These are phyloP conservation scores for Metarhizium robertsii DNA, from an alignment of 2,329 filamentous ascomycete genomes.

Conservation along the genomic window DNA sequence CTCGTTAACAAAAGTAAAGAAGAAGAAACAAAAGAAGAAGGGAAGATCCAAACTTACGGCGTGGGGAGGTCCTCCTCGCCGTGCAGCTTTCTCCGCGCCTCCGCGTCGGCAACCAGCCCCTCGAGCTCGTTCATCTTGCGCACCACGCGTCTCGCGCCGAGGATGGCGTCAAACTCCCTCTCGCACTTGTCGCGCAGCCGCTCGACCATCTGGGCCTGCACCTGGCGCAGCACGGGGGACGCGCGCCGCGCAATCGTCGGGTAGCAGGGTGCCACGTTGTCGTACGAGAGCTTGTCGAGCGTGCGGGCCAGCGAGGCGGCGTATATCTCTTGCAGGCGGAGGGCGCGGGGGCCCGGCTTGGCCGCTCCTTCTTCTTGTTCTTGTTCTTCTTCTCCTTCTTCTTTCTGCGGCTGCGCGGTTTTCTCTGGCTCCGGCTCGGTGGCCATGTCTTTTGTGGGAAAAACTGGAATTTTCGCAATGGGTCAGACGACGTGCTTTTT, in stretches of 20 bases:
- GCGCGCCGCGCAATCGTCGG: constrained; percentile 46
- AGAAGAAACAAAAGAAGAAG: not conserved
- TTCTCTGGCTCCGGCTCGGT: no score
- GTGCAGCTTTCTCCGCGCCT: constrained; percentile 14
- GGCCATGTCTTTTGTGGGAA: no score
- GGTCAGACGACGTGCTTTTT: no score
- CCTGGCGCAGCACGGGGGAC: constrained; percentile 39
- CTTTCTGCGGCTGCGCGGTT: not conserved
- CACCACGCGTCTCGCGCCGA: constrained; percentile 42
- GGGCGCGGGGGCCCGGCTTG: constrained; percentile 45
- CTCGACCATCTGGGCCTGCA: constrained; percentile 50
- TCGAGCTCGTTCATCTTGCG: constrained; percentile 51
- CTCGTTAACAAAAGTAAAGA: not conserved
- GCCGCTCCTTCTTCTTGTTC: not conserved
- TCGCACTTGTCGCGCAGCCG: constrained; percentile 44
- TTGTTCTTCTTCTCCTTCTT: not conserved
- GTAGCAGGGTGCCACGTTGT: constrained; percentile 52
- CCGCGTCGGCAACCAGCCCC: constrained; percentile 42
- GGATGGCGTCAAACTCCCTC: constrained; percentile 49
- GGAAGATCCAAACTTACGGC: constrained; percentile 29
- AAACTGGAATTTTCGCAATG: no score
- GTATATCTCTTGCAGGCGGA: constrained; percentile 45
- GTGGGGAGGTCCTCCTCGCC: constrained; percentile 22
- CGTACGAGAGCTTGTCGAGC: constrained; percentile 44
- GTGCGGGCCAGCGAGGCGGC: constrained; percentile 42